Evolutionary conservation across 495 filamentous ascomycete species (phyloP).

Genomic region (Aspergillus taichungensis): DNA sequence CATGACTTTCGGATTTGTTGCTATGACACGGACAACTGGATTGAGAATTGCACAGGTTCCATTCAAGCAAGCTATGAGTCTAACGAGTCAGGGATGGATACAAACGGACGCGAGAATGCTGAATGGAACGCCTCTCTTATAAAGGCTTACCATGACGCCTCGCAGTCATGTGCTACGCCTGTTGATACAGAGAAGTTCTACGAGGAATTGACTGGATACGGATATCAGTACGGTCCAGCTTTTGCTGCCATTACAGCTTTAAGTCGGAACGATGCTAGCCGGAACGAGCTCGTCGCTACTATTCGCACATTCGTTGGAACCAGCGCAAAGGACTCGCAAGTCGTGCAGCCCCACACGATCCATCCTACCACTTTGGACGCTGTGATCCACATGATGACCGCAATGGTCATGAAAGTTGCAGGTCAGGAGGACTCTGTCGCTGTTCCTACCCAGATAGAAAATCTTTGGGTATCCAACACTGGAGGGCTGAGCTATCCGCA

Average conservation of each 20-base stretch:
- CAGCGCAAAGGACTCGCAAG: not conserved
- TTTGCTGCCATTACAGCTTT: not conserved
- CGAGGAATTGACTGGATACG: not conserved
- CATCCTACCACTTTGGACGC: conserved; percentile 24
- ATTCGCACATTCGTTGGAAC: not conserved
- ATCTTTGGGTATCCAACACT: conserved; percentile 1
- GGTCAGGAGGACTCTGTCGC: not conserved
- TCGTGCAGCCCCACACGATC: conserved; percentile 7
- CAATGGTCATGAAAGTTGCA: not conserved
- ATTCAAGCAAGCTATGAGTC: conserved; percentile 14
- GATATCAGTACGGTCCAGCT: conserved; percentile 1
- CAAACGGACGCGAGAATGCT: not conserved
- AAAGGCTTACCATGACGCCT: too few relatives aligned
- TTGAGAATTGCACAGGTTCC: conserved; percentile 13
- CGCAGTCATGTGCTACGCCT: not conserved
- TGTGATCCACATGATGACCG: conserved; percentile 13
- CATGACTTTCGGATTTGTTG: conserved; percentile 14
- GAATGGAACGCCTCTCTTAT: too few relatives aligned
- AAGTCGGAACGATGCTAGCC: not conserved
- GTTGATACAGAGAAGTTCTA: not conserved
- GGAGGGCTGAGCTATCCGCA: not conserved
- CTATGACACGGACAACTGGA: conserved; percentile 6
- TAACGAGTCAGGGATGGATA: not conserved
- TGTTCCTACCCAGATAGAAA: conserved; percentile 4
- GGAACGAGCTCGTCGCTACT: not conserved